Conservation (phyloP, 371 early-diverging fungal genomes). For the Apophysomyces trapeziformis region DNA sequence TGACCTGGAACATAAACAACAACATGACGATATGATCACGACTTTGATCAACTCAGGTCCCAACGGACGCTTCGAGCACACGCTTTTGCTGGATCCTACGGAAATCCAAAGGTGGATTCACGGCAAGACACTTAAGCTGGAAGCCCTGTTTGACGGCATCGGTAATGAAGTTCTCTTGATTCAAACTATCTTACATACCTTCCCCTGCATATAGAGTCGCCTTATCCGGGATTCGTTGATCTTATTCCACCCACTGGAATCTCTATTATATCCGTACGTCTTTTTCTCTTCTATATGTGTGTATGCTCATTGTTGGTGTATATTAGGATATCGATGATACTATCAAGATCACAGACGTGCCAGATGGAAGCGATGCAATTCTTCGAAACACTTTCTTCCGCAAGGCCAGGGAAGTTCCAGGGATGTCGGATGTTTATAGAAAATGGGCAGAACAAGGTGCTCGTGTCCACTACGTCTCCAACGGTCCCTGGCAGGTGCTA, state of each 20-base stretch:
- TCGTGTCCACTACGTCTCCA: slow-evolving; percentile 54
- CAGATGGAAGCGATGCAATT: slow-evolving; percentile 49
- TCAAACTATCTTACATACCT: background rate
- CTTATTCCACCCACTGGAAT: slow-evolving; percentile 54
- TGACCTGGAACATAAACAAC: slow-evolving; percentile 15
- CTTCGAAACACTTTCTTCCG: slow-evolving; percentile 52
- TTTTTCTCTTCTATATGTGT: background rate
- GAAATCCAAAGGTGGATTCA: slow-evolving; percentile 8
- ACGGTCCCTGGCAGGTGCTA: slow-evolving; percentile 56
- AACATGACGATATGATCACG: slow-evolving; percentile 30
- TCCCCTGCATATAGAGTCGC: slow-evolving; percentile 5
- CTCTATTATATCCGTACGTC: slow-evolving; percentile 56
- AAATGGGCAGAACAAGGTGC: slow-evolving; percentile 40
- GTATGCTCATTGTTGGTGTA: background rate
- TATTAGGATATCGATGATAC: slow-evolving; percentile 64
- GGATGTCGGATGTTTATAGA: slow-evolving; percentile 45
- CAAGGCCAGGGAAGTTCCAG: slow-evolving; percentile 42
- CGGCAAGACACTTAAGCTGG: slow-evolving; percentile 12
- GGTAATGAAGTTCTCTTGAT: slow-evolving; percentile 11
- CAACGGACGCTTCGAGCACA: slow-evolving; percentile 43
- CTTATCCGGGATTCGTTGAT: slow-evolving; percentile 50
- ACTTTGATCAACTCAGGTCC: slow-evolving; percentile 34
- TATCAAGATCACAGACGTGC: slow-evolving; percentile 61
- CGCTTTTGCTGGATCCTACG: slow-evolving; percentile 19
- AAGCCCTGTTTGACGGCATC: slow-evolving; percentile 25